Evolutionary conservation across 2,329 filamentous ascomycete genomes (phyloP), one percentile per base, ranked within the genome.

Genomic region (Septoria petroselini): DNA sequence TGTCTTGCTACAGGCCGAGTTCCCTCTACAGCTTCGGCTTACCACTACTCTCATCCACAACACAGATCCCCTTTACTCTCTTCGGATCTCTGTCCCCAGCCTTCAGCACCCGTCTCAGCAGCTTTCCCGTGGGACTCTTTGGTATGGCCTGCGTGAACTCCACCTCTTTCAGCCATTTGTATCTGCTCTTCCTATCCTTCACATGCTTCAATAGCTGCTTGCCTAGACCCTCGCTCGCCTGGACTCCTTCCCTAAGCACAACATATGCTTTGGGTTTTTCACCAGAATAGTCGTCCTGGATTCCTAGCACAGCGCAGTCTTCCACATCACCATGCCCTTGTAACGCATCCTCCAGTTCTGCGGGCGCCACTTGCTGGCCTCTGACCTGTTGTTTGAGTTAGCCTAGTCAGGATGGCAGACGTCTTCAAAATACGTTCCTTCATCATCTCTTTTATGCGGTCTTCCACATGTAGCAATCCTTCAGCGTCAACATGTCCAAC

Each of bases 51-150:
- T 30, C 53, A 37, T 63, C 58, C 40, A 49, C 53, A 1, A 63
- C 60, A 14, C 41, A 18, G n/a, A 62, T 17, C 5, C 61, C 62
- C 33, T 41, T 61, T 29, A 37, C 37, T 37, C 62, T 55, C 9
- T 25, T 40, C 70, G 64, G 60, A 38, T 71, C 73, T 56, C 67
- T 61, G 41, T 80, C 73, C 51, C 64, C 67, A 54, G 48, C 57
- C 56, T 73, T 77, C 62, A 84, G 64, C 35, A 86, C 60, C 21
- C 84, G 73, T 35, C 84, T 72, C 62, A 88, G 66, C 48, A 88
- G 83, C 77, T 88, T 88, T 18, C 85, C 85, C 60, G 81, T 85
- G 0, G 83, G 76, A 62, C 80, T 85, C 75, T 88, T 88, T 9
- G 85, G 85, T 18, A 89, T 78, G 40, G 72, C 72, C 39, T 82